Percentiles rank a stretch among this genome's conserved stretches.
Conservation (phyloP, 1,139 yeast genomes). For the Suhomyces ambrosiae region DNA sequence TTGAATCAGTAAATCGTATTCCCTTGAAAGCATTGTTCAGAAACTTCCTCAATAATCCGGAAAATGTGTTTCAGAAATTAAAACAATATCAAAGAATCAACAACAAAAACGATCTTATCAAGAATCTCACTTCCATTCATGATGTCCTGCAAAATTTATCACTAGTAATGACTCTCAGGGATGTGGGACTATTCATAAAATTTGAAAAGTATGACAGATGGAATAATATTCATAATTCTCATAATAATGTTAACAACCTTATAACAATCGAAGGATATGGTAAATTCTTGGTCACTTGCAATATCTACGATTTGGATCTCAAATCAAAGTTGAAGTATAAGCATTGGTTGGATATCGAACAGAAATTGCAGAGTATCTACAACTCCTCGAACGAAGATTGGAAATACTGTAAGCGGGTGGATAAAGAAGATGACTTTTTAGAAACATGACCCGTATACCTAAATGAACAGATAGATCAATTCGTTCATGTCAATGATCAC, state of each 20-base stretch:
- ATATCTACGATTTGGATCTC: slow-evolving; percentile 48
- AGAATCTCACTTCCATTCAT: slow-evolving; percentile 34
- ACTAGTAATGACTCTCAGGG: slow-evolving; percentile 57
- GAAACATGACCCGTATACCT: slow-evolving; percentile 10
- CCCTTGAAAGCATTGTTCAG: slow-evolving; percentile 35
- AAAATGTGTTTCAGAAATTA: slow-evolving; percentile 42
- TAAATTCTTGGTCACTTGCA: slow-evolving; percentile 38
- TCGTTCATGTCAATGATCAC: too few relatives aligned
- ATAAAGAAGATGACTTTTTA: slow-evolving; percentile 9
- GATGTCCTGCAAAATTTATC: slow-evolving; percentile 50
- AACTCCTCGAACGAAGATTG: slow-evolving; percentile 40
- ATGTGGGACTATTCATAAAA: slow-evolving; percentile 53
- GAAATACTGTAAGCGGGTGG: slow-evolving; percentile 34
- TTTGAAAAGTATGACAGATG: slow-evolving; percentile 37
- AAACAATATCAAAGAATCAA: slow-evolving; percentile 40
- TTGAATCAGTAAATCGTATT: slow-evolving; percentile 24
- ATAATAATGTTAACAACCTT: slow-evolving; percentile 37
- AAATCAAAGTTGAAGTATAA: slow-evolving; percentile 43
- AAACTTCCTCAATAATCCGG: slow-evolving; percentile 31
- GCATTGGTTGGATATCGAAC: slow-evolving; percentile 46
- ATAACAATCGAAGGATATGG: slow-evolving; percentile 30
- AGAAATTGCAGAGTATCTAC: slow-evolving; percentile 36
- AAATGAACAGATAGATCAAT: too few relatives aligned
- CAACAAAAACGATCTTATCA: slow-evolving; percentile 37
- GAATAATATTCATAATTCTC: slow-evolving; percentile 37